Conservation (phyloP, 176 grass and related monocot species). For the Ensete ventricosum region DNA sequence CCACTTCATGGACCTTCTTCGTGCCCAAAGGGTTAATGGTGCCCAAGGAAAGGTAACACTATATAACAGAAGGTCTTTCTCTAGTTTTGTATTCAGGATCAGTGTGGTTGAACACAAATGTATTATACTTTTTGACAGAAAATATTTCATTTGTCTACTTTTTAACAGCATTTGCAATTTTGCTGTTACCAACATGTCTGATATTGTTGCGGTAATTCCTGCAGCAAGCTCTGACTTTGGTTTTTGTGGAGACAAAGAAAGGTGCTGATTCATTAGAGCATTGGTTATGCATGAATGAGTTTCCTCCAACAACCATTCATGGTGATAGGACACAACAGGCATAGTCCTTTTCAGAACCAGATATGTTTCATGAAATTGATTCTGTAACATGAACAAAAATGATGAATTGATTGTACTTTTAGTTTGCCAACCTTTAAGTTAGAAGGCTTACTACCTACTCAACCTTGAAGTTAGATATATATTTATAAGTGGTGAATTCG, state of each 20-base stretch:
- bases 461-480: no score
- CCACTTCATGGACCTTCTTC: slow-evolving; percentile 88
- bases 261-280: slow-evolving; percentile 87
- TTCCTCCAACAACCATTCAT: slow-evolving; percentile 91
- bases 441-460: no score
- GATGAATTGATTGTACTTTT: slow-evolving; percentile 69
- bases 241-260: slow-evolving; percentile 87
- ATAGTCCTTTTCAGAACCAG: no score
- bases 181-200: neutral
- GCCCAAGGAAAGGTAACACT: slow-evolving; percentile 53
- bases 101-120: neutral
- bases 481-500: no score
- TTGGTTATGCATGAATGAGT: slow-evolving; percentile 78
- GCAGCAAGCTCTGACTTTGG: slow-evolving; percentile 74
- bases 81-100: neutral
- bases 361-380: no score
- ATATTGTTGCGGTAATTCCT: slow-evolving; percentile 21
- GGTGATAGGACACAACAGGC: slow-evolving; percentile 84
- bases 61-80: neutral
- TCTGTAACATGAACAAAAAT: slow-evolving; percentile 24
- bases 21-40: slow-evolving; percentile 75
- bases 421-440: slow-evolving; percentile 37
- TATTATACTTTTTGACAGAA: neutral
- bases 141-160: neutral
- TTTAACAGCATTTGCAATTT: neutral